Evolutionary conservation across 2,329 filamentous ascomycete species (phyloP).

Genomic region (Aquanectria penicillioides): DNA sequence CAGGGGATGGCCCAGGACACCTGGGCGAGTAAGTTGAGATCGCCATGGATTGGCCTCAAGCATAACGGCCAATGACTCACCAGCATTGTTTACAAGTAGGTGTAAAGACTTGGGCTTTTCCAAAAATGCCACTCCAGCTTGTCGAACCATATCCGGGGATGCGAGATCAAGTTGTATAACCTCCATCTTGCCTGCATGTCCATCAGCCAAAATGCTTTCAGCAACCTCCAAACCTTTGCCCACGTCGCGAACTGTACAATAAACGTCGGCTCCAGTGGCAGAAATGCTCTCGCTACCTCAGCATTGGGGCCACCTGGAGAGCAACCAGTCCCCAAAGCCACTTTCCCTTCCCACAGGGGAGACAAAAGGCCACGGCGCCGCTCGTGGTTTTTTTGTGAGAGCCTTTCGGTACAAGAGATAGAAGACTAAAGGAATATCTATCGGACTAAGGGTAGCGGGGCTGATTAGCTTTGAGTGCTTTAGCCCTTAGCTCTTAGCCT

Average conservation of each 20-base stretch:
- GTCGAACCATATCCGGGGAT: slow-evolving; percentile 2
- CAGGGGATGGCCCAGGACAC: not conserved
- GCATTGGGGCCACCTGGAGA: slow-evolving; percentile 4
- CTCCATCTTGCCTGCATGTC: not conserved
- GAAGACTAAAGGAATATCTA: too few relatives aligned
- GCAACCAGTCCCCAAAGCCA: slow-evolving; percentile 8
- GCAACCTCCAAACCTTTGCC: not conserved
- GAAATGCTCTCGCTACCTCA: not conserved
- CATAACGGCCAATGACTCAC: not conserved
- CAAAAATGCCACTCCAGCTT: not conserved
- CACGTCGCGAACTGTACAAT: not conserved
- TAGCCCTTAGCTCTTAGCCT: too few relatives aligned
- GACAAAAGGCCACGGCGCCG: too few relatives aligned
- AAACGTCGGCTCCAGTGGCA: not conserved
- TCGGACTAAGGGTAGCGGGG: too few relatives aligned
- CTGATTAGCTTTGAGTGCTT: too few relatives aligned
- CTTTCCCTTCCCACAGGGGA: not conserved
- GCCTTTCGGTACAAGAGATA: too few relatives aligned
- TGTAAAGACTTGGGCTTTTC: not conserved
- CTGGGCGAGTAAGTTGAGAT: not conserved
- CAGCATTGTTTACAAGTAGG: not conserved
- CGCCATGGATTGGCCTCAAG: not conserved
- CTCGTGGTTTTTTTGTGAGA: too few relatives aligned
- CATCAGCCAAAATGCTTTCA: not conserved
- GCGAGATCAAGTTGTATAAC: not conserved